A percentile compares a stretch with the other conserved stretches of the same genome.
Conservation (phyloP, 106 monocot genomes). For the Phalaenopsis aphrodite region DNA sequence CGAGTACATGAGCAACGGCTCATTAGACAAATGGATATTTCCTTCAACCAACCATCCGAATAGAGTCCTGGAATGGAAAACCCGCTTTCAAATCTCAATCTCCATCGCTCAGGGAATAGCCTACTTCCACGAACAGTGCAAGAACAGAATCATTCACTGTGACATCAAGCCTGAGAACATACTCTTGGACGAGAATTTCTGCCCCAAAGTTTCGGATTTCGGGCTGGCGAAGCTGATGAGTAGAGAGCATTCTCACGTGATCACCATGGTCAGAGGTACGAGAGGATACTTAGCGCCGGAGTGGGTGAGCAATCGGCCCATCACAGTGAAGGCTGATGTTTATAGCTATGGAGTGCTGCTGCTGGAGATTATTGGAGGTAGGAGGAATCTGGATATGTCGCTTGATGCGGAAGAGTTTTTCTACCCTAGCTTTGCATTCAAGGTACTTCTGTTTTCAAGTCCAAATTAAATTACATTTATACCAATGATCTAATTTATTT, state of each 20-base stretch:
- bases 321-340: constrained; percentile 63
- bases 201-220: constrained; percentile 57
- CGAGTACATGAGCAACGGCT: constrained; percentile 59
- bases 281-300: constrained; percentile 70
- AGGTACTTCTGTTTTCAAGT: constrained; percentile 20
- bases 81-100: constrained; percentile 33
- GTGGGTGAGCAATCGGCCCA: constrained; percentile 52
- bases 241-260: constrained; percentile 43
- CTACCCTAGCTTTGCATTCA: constrained; percentile 38
- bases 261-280: constrained; percentile 57
- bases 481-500: too few relatives aligned
- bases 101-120: constrained; percentile 49
- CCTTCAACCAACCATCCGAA: constrained; percentile 8
- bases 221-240: constrained; percentile 55
- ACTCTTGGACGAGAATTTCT: constrained; percentile 32
- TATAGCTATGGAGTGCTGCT: constrained; percentile 69
- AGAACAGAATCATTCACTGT: constrained; percentile 59
- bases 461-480: too few relatives aligned
- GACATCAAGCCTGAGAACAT: constrained; percentile 81
- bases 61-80: constrained; percentile 32
- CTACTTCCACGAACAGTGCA: constrained; percentile 63
- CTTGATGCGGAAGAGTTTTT: constrained; percentile 25
- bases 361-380: constrained; percentile 46
- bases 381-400: constrained; percentile 41
- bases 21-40: constrained; percentile 49